Evolutionary conservation across 1,284 basidiomycete genomes (phyloP), one percentile per base, ranked within the genome.

Genomic region (Malassezia pachydermatis): DNA sequence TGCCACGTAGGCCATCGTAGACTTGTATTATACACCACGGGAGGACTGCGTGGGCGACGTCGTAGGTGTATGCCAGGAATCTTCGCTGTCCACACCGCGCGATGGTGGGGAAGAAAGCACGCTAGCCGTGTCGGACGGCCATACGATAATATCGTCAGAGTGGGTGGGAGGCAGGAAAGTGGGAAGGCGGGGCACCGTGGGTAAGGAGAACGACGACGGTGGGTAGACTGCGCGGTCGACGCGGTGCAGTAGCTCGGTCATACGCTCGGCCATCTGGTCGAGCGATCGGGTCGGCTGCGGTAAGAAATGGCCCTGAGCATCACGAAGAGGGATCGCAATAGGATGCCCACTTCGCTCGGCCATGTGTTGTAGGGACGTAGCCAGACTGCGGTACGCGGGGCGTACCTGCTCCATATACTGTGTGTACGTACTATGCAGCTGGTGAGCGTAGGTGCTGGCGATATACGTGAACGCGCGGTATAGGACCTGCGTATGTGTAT

Each of bases 51-150:
- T 28, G 25, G 40, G 40, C 28, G 40, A 43, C 14, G 41, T 22
- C 16, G 29, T 13, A 9, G 41, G 41, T 16, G 41, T 34, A 4
- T 9, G 20, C 29, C 20, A 17, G 6, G 34, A 13, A 17, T 34
- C 41, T 10, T 41, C 16, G n/a, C 17, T 19, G 27, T 16, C 25
- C 16, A 20, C 16, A n/a, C 9, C 38, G 38, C 13, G 24, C 17
- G 36, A 27, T 16, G 45, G 34, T n/a, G n/a, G 41, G 16, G 41
- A 30, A 9, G 41, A 33, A 14, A 43, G 22, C 22, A 43, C 34
- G 23, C 17, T n/a, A 8, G 45, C 33, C 5, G 45, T 22, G 16
- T 46, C 45, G 11, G 45, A 30, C 14, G 34, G 33, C 1, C 38
- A 28, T 28, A 14, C 6, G 5, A 37, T 27, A 17, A 46, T n/a